Evolutionary conservation across 2,329 filamentous ascomycete genomes (phyloP).

Genomic region (Hypoxylon sp.): DNA sequence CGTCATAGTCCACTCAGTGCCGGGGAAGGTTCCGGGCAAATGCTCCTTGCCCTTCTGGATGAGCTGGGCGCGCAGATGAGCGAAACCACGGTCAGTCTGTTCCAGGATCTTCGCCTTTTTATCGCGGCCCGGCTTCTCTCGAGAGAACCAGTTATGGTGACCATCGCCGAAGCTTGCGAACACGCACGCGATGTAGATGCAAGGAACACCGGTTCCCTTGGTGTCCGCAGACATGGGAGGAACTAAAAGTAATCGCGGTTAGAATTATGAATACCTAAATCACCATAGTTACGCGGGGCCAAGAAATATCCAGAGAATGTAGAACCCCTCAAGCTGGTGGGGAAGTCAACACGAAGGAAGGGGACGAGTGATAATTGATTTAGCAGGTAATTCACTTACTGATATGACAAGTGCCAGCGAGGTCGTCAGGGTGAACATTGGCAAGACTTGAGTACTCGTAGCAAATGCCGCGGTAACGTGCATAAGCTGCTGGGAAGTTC

Average conservation of each 20-base stretch:
- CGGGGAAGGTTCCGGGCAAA: neutral
- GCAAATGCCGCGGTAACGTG: neutral
- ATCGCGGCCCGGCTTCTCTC: constrained; percentile 18
- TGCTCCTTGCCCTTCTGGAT: neutral
- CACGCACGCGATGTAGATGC: constrained; percentile 15
- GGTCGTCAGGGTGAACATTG: neutral
- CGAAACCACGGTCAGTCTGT: constrained; percentile 4
- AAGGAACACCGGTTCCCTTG: neutral
- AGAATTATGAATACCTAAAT: neutral
- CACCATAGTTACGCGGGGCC: neutral
- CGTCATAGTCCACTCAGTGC: neutral
- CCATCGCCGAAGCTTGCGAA: constrained; percentile 23
- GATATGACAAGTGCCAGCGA: constrained; percentile 10
- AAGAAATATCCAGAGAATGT: neutral
- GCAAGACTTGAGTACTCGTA: neutral
- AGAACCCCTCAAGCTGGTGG: no score
- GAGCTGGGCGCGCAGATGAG: neutral
- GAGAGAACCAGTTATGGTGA: constrained; percentile 1
- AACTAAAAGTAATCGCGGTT: constrained; percentile 7
- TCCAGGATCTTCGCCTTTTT: neutral
- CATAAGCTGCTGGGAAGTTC: constrained; percentile 10
- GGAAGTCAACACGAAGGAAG: neutral
- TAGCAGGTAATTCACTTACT: constrained; percentile 1
- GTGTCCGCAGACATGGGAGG: neutral
- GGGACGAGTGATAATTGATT: neutral